A percentile compares a stretch with the other conserved stretches of the same genome.
These are phyloP conservation scores for Candida ascalaphidarum DNA, from an alignment of 805 yeast species.

Conservation along the genomic window DNA sequence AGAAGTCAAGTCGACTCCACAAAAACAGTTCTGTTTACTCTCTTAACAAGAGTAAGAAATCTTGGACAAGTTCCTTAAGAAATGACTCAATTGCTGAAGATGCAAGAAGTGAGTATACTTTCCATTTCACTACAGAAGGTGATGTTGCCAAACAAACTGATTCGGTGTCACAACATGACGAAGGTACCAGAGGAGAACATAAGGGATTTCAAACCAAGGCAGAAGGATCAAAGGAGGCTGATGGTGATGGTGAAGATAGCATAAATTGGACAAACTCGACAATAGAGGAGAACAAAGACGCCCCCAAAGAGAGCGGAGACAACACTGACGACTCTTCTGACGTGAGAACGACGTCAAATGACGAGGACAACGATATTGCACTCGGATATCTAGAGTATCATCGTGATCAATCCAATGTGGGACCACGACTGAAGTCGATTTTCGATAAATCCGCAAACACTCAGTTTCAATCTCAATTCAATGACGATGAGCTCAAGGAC, in stretches of 20 bases:
- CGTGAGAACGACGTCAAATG: constrained; percentile 12
- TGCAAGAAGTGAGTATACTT: background rate
- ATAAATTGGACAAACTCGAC: no score
- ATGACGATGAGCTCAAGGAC: background rate
- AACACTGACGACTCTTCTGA: constrained; percentile 19
- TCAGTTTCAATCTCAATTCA: background rate
- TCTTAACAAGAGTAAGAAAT: constrained; percentile 9
- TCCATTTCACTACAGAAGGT: background rate
- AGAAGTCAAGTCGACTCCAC: constrained; percentile 31
- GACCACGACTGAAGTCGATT: constrained; percentile 27
- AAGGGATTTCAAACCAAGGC: no score
- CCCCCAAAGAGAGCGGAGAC: no score
- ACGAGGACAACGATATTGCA: constrained; percentile 18
- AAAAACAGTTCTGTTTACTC: constrained; percentile 12
- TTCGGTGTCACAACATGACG: no score
- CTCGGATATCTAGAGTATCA: constrained; percentile 21
- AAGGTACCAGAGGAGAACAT: no score
- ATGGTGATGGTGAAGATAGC: no score
- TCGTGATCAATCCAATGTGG: constrained; percentile 12
- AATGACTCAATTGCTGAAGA: background rate
- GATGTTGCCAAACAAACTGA: no score
- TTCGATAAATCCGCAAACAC: constrained; percentile 16
- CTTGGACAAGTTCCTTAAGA: constrained; percentile 3
- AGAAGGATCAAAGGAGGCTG: no score
- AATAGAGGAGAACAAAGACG: no score